phyloP scores from a whole-genome alignment of 495 filamentous ascomycete genomes.

The Sphaerosporella brunnea region DNA sequence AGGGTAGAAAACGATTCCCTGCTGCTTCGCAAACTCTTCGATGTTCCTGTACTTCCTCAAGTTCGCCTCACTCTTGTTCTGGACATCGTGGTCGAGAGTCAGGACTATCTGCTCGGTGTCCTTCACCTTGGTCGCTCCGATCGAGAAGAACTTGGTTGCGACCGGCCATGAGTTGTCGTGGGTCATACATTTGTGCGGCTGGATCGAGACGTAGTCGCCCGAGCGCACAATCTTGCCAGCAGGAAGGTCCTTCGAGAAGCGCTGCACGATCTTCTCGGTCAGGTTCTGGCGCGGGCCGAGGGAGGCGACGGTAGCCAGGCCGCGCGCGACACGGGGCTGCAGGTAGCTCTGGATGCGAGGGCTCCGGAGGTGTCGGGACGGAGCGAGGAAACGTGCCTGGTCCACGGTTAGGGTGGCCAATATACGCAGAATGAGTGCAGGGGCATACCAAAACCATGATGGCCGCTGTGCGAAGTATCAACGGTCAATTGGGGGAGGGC shows the following conservation, averaged over 20 bases:
- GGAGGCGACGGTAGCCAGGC: slow-evolving; percentile 23
- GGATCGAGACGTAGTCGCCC: slow-evolving; percentile 71
- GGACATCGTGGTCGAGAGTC: slow-evolving; percentile 86
- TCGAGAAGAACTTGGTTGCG: slow-evolving; percentile 68
- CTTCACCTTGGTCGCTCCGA: slow-evolving; percentile 62
- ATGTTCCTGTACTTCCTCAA: slow-evolving; percentile 72
- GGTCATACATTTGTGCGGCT: slow-evolving; percentile 63
- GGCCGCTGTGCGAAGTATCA: neutral
- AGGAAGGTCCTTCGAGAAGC: slow-evolving; percentile 51
- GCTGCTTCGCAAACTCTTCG: slow-evolving; percentile 64
- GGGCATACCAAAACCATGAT: slow-evolving; percentile 3
- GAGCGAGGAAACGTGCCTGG: slow-evolving; percentile 3
- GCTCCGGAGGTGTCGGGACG: slow-evolving; percentile 5
- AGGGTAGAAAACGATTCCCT: slow-evolving; percentile 70
- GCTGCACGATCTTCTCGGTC: slow-evolving; percentile 84
- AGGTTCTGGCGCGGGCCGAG: slow-evolving; percentile 50
- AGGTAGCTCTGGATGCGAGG: slow-evolving; percentile 23
- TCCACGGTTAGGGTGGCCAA: neutral
- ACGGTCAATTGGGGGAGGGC: neutral
- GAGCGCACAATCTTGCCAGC: slow-evolving; percentile 51
- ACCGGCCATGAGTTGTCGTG: slow-evolving; percentile 91
- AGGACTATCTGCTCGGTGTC: slow-evolving; percentile 64
- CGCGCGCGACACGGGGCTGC: slow-evolving; percentile 24
- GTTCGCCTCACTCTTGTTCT: slow-evolving; percentile 70
- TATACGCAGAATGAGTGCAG: neutral